Percentiles rank a stretch among this genome's conserved stretches.
Conservation (phyloP, 2,329 filamentous ascomycete species). For the Neofusicoccum sp. region DNA sequence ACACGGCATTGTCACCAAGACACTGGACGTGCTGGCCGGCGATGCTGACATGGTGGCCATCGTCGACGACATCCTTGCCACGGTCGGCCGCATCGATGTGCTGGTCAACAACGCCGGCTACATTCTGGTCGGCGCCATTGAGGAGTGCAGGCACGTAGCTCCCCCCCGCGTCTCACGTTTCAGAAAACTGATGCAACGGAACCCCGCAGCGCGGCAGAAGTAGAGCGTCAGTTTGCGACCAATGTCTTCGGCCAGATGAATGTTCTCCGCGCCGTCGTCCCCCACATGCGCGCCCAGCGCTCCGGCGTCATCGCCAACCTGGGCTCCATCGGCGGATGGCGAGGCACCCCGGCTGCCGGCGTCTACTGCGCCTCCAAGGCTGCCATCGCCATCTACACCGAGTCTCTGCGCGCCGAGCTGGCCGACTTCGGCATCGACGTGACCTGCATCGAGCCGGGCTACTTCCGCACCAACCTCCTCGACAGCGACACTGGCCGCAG, state of each 20-base stretch:
- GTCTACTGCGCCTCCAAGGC: conserved; percentile 96
- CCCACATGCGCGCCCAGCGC: conserved; percentile 75
- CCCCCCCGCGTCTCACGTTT: not conserved
- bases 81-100: conserved; percentile 86
- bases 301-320: conserved; percentile 94
- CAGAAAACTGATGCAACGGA: conserved; percentile 63
- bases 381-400: conserved; percentile 81
- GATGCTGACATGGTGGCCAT: conserved; percentile 71
- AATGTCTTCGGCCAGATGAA: conserved; percentile 95
- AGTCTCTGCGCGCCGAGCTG: conserved; percentile 79
- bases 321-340: conserved; percentile 86
- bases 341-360: conserved; percentile 79
- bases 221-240: conserved; percentile 80
- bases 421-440: conserved; percentile 78
- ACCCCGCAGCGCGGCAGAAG: conserved; percentile 65
- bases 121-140: not conserved
- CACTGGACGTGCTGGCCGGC: conserved; percentile 70
- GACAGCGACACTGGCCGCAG: not conserved
- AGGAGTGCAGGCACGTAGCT: not conserved
- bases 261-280: conserved; percentile 92
- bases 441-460: conserved; percentile 84
- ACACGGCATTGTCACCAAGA: conserved; percentile 58
- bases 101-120: conserved; percentile 91
- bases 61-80: conserved; percentile 71
- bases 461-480: conserved; percentile 30